Base-by-base conservation (phyloP, 2,329 filamentous ascomycete species). In the Penicillium sp. region DNA sequence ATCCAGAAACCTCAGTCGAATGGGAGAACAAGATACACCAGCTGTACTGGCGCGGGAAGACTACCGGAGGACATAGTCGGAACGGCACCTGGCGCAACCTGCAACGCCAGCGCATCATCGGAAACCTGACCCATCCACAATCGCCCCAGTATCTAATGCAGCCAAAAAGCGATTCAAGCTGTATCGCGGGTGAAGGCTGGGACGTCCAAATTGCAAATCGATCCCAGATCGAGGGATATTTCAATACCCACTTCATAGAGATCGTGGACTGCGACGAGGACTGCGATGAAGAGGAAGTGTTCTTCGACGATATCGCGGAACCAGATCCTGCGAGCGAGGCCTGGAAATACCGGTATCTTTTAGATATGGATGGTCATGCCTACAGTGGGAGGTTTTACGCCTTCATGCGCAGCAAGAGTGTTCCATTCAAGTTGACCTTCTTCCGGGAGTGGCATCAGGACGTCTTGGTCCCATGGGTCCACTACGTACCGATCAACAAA, bases 31-130 rank as follows among this genome's bases (percentile, higher is more conserved):
- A 96, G 72, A 75, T 80, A 41, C 82, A 85, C 67, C 82, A 80
- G 60, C 80, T 96, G 46, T 96, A 91, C 79, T 96, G 91, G 91
- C 87, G 91, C n/a, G 91, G 91, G n/a, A 91, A 88, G 15, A 96
- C 91, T 0, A 96, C 91, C 0, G 91, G 91, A 29, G 91, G 91
- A 0, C 96, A 90, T 75, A 91, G 87, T 64, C 83, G 89, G 53
- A 84, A 88, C 60, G 90, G 91, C 21, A 89, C 89, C 5, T 96
- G 91, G 91, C 80, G 88, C 56, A 80, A 86, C 3, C 90, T 95
- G 67, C 91, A 96, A 68, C 86, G 91, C 1, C 91, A 96, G 72
- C 83, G 85, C 41, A 80, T 95, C 52, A 88, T 96, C 2, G 81
- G 84, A 56, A 89, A 87, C 69, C 82, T 95, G 68, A 94, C 94